Conservation (phyloP, 768 basidiomycete genomes). For the Podaxis sp. region DNA sequence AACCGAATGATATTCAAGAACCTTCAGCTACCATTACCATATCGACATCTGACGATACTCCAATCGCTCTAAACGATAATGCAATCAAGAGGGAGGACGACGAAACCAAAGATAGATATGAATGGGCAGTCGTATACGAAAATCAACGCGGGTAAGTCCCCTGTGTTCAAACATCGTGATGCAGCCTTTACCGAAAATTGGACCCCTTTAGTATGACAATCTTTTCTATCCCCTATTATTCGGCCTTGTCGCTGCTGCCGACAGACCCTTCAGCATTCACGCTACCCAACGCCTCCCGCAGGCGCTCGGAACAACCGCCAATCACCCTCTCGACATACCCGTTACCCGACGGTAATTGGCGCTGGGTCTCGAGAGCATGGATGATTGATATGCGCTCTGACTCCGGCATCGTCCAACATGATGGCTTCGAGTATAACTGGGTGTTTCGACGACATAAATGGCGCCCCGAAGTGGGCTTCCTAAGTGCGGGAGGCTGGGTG, state of each 20-base stretch:
- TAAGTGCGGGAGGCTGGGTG: slow-evolving; percentile 73
- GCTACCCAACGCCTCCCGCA: slow-evolving; percentile 41
- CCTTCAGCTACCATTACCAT: background rate
- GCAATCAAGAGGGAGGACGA: slow-evolving; percentile 22
- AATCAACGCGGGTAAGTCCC: slow-evolving; percentile 74
- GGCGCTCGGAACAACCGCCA: slow-evolving; percentile 49
- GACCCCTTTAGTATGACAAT: slow-evolving; percentile 48
- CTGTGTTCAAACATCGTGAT: background rate
- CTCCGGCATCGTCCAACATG: slow-evolving; percentile 71
- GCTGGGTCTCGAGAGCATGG: slow-evolving; percentile 79
- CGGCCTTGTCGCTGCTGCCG: slow-evolving; percentile 65
- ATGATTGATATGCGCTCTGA: slow-evolving; percentile 88
- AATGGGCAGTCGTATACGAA: slow-evolving; percentile 80
- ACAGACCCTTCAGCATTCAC: slow-evolving; percentile 77
- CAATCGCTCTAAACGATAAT: slow-evolving; percentile 34
- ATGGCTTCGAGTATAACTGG: slow-evolving; percentile 89
- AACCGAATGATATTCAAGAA: slow-evolving; percentile 9
- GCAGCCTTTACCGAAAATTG: slow-evolving; percentile 5
- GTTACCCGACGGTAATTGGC: slow-evolving; percentile 79
- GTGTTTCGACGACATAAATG: slow-evolving; percentile 65
- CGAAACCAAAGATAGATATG: slow-evolving; percentile 52
- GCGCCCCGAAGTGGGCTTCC: slow-evolving; percentile 58
- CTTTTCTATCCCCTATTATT: slow-evolving; percentile 75
- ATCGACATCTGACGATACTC: slow-evolving; percentile 15
- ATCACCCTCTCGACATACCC: slow-evolving; percentile 64